Evolutionary conservation across 23 red algal species (phyloP), one percentile per base, ranked within the genome.

Genomic region (Gracilariopsis chorda): DNA sequence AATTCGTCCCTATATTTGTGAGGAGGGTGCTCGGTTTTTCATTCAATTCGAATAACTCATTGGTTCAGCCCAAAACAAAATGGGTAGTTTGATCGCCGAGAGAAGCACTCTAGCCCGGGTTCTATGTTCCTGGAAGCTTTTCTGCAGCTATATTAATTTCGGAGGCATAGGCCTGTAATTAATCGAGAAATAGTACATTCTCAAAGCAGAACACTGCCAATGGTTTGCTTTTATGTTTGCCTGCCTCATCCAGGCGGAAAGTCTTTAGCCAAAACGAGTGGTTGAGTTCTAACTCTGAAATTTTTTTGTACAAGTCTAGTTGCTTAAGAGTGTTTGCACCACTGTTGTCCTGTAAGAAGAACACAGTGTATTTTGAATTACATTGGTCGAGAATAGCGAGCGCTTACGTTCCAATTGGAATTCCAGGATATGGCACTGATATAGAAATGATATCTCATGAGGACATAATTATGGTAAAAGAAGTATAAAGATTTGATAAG

Each of bases 1-100:
- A 3, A 73, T 75, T 27, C 62, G 37, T 34, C 23, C 3, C 28
- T 87, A 11, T 20, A 87, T 56, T 29, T 30, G 19, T 14, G 25
- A 44, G 63, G 82, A 87, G n/a, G 62, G 59, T 13, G 41, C 0
- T 0, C 53, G 49, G 53, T 65, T 67, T 34, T 44, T 21, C 2
- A 84, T 24, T 55, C 55, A 84, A 0, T 84, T 68, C 17, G 56
- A 1, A 39, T 84, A 55, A 19, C 64, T 48, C 53, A 63, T 65
- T 13, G 53, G 2, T 9, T 84, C 59, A 6, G 55, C 79, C 55
- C 34, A 65, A 11, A 84, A 56, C 1, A 33, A 25, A 13, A 33
- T 33, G 23, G 20, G 2, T 6, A 34, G 17, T 61, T 47, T 33
- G 20, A 4, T 62, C 25, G 0, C 59, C 13, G 48, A 65, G 2